Percentiles rank a stretch among this genome's conserved stretches.
These are phyloP conservation scores for Fragaria ananassa DNA, from an alignment of 306 rosid genomes.

Conservation along the genomic window DNA sequence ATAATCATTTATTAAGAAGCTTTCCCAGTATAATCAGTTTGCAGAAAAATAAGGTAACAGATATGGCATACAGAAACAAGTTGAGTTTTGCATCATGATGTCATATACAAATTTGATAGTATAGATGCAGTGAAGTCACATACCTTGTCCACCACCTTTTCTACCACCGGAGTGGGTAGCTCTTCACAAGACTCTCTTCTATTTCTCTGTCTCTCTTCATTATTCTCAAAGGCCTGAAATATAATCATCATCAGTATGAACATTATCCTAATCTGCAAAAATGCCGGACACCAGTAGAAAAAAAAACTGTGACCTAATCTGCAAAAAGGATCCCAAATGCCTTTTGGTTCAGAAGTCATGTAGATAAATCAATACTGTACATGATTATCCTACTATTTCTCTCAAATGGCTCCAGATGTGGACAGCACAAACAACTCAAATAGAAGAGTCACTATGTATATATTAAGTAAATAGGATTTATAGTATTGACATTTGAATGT, in stretches of 20 bases:
- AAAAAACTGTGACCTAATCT: background rate
- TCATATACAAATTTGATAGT: background rate
- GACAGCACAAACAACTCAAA: background rate
- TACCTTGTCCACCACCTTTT: conserved; percentile 90
- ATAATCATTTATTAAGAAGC: background rate
- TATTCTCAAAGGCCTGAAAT: conserved; percentile 65
- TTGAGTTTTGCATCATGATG: background rate
- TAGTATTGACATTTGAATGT: background rate
- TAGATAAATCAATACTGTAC: background rate
- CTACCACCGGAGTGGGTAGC: conserved; percentile 45
- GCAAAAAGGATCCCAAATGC: background rate
- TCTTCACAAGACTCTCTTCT: conserved; percentile 65
- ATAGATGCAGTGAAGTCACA: conserved; percentile 15
- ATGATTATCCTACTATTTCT: background rate
- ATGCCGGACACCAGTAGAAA: background rate
- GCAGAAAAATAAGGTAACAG: background rate
- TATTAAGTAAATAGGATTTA: background rate
- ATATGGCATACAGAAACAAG: background rate
- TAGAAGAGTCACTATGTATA: background rate
- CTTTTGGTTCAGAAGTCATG: background rate
- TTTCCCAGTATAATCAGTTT: background rate
- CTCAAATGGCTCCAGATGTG: background rate
- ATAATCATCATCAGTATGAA: conserved; percentile 27
- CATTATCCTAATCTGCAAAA: background rate
- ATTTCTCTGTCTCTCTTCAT: conserved; percentile 68